Base-by-base conservation (phyloP, 2,329 filamentous ascomycete species). In the Exophiala spinifera region DNA sequence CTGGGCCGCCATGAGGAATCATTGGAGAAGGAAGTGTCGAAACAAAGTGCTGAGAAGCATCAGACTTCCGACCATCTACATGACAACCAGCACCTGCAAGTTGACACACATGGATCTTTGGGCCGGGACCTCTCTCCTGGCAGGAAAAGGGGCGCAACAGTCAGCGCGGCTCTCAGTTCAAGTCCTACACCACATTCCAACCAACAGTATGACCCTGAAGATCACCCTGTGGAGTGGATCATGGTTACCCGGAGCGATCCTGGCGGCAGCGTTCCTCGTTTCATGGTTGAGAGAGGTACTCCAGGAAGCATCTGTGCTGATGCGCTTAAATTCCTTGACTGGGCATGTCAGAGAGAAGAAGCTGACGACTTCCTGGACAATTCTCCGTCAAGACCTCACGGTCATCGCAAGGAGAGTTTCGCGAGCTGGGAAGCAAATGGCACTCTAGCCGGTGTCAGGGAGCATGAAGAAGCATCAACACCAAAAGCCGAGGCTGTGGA, bases 191-290 rank as follows among this genome's bases (percentile, higher is more conserved):
- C 19, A 17, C 54, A 57, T 25, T 44, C 40, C 8, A 44, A 34
- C 14, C 40, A 55, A 17, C 56, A 56, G 21, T 58, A 72, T n/a
- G 75, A 80, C 31, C 71, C 75, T 2, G 81, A 85, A 60, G 70
- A 73, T 7, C 86, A 85, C 61, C 83, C 85, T 0, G 79, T 96
- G 1, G 91, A 96, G 69, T 96, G 91, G 91, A 81, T 94, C 57
- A 96, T 96, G 91, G 83, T 95, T 15, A 95, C 90, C 1, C 80
- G 91, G 46, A 92, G 88, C 68, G 90, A 96, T 64, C 90, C 91
- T 2, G 91, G 91, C 10, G 91, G 91, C 49, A 92, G 84, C 55
- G 91, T 96, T 15, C 91, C 91, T 1, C 81, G 88, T 13, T 95
- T 94, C 72, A 85, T 96, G 79, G 89, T 95, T n/a, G 91, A 95